phyloP scores from a whole-genome alignment of 2,329 filamentous ascomycete genomes.

The Penicillium sp. region DNA sequence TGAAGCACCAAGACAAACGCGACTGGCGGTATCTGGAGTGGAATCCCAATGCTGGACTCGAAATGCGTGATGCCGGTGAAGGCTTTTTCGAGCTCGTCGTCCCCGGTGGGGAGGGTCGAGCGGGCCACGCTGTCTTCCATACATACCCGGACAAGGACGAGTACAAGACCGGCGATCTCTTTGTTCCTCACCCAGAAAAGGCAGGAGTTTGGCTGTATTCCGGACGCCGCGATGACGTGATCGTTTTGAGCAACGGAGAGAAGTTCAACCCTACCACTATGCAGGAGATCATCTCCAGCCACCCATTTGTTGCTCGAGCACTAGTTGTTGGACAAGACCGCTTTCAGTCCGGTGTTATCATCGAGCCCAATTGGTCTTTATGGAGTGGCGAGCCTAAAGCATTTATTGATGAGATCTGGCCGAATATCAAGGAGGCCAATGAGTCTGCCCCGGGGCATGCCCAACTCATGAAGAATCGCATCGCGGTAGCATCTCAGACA shows the following conservation, averaged over 20 bases:
- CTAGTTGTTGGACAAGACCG: constrained; percentile 35
- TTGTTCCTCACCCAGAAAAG: constrained; percentile 32
- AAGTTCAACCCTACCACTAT: constrained; percentile 44
- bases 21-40: constrained; percentile 39
- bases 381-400: not conserved
- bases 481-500: constrained; percentile 39
- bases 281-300: constrained; percentile 32
- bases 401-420: constrained; percentile 45
- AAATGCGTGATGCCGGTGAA: constrained; percentile 29
- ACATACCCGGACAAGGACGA: constrained; percentile 31
- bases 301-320: constrained; percentile 29
- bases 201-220: constrained; percentile 35
- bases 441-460: constrained; percentile 37
- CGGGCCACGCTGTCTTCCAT: constrained; percentile 27
- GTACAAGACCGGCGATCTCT: constrained; percentile 40
- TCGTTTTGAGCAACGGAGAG: constrained; percentile 42
- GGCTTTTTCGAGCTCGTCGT: constrained; percentile 28
- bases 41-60: constrained; percentile 26
- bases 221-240: constrained; percentile 42
- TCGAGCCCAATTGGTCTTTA: constrained; percentile 27
- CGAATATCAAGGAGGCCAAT: constrained; percentile 27
- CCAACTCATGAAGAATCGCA: constrained; percentile 41
- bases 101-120: constrained; percentile 1
- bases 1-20: constrained; percentile 5
- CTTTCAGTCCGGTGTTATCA: constrained; percentile 34